Evolutionary conservation across 2,329 filamentous ascomycete species (phyloP), one percentile per base, ranked within the genome.

Genomic region (Claviceps cyperi): DNA sequence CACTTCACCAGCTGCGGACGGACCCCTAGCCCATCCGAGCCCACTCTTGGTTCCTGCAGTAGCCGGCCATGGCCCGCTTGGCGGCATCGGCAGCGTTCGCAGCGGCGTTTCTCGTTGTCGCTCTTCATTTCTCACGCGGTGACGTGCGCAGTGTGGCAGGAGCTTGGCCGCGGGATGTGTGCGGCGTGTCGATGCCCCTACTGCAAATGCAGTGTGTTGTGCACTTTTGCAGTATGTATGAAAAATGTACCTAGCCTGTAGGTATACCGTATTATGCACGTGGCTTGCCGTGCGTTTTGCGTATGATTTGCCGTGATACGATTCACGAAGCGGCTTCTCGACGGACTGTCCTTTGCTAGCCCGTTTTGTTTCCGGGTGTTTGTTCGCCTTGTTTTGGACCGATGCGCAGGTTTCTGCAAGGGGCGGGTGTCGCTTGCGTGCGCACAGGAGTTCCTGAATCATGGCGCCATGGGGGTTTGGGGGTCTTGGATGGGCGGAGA

Each of bases 41-140:
- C 37, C 15, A 5, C 15, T 39, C 37, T 15, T 15, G 37, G 37
- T 8, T 17, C 37, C 37, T 39, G n/a, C n/a, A n/a, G 37, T 17
- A 17, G 37, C 13, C 14, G 37, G 37, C 37, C 37, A 39, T 39
- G 37, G 15, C 6, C 37, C n/a, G 37, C 37, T n/a, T 39, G 37
- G 37, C n/a, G 37, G 15, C 14, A 6, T 15, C 15, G 15, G 37
- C 37, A 11, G 9, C 28, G 28, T 32, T 32, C 28, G 9, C 28
- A 32, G 28, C 28, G 28, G 28, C 28, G 28, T 32, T 11, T 32
- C 2, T 32, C 28, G 28, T 11, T 47, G 51, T 44, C 53, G 53
- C 44, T 50, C 47, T 43, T 54, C 51, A 54, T 54, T 54, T 53
- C 47, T 4, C 40, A 4, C 9, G 5, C n/a, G 13, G 3, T 22